These are phyloP conservation scores for Ophiostoma montium DNA, from an alignment of 2,329 filamentous ascomycete genomes.

Conservation along the genomic window DNA sequence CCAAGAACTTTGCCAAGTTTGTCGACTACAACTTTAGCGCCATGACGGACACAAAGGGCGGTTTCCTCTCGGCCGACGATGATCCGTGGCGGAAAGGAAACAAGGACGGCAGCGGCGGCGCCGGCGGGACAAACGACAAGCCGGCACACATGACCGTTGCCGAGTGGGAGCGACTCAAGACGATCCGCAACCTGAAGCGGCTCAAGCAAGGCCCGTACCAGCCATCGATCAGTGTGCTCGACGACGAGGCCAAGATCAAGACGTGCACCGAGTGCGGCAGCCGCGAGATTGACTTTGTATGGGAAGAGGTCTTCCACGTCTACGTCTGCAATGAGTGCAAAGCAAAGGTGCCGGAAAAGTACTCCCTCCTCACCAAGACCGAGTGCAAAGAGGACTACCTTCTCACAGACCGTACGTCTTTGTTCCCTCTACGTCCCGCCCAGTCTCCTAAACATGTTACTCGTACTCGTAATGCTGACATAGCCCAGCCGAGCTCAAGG, in stretches of 20 bases:
- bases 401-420: slow-evolving; percentile 65
- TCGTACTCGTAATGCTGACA: not conserved
- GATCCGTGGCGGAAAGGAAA: slow-evolving; percentile 79
- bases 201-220: slow-evolving; percentile 75
- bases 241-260: slow-evolving; percentile 48
- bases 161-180: slow-evolving; percentile 79
- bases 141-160: slow-evolving; percentile 78
- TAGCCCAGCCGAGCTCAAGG: slow-evolving; percentile 65
- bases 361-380: slow-evolving; percentile 90
- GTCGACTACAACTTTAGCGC: slow-evolving; percentile 97
- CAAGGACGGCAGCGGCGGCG: slow-evolving; percentile 23
- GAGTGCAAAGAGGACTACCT: slow-evolving; percentile 93
- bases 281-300: slow-evolving; percentile 87
- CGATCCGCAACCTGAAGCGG: slow-evolving; percentile 57
- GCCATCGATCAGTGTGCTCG: slow-evolving; percentile 66
- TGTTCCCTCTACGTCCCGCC: not conserved
- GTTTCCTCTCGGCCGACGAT: slow-evolving; percentile 80
- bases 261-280: slow-evolving; percentile 72
- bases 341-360: slow-evolving; percentile 80
- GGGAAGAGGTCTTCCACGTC: slow-evolving; percentile 71
- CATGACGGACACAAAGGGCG: slow-evolving; percentile 96
- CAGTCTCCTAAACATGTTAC: not conserved
- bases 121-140: slow-evolving; percentile 53
- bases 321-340: slow-evolving; percentile 74
- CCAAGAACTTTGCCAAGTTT: slow-evolving; percentile 80